Evolutionary conservation across 164 flowering plant species (phyloP), one percentile per base, ranked within the genome.

Genomic region (Umbilicus rupestris): DNA sequence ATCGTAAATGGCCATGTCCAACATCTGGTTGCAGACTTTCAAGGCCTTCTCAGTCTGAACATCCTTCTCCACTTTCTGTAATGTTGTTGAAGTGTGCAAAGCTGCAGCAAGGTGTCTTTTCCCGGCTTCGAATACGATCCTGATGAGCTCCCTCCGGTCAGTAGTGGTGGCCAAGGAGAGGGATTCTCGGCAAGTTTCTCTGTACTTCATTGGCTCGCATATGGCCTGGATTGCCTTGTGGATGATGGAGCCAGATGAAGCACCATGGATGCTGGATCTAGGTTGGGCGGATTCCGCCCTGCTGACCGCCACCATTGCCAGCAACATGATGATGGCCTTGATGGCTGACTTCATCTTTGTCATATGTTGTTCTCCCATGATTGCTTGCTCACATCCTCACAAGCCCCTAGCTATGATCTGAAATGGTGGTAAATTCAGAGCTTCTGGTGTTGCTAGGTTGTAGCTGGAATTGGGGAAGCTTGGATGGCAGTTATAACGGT

Each of bases 261-360:
- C 37, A 41, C 26, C 7, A 22, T 44, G 30, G 37, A 11, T 16
- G 57, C 1, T 68, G 12, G 5, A 3, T 41, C 8, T 10, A 30
- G 19, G 33, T 2, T 10, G 30, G 3, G 11, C 26, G 19, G 31
- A 29, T 28, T 39, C 58, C 31, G 31, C 20, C 15, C 30, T 45
- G 62, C 37, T 68, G 39, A 78, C 78, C 1, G 80, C 87, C 45
- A 82, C 83, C 85, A 82, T 76, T 29, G 88, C 88, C 45, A 88
- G 83, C 37, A 86, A 69, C 45, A 84, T 7, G 5, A 85, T 24
- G 7, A 80, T 72, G 12, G 74, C 79, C 2, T 81, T 71, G 8
- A 83, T 50, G 45, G 75, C 78, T 28, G 77, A 11, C 66, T 73
- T 84, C 79, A 71, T 83, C 68, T 70, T 79, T 70, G 66, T 66